Conservation (phyloP, 2,329 filamentous ascomycete species). For the Colletotrichum viniferum region DNA sequence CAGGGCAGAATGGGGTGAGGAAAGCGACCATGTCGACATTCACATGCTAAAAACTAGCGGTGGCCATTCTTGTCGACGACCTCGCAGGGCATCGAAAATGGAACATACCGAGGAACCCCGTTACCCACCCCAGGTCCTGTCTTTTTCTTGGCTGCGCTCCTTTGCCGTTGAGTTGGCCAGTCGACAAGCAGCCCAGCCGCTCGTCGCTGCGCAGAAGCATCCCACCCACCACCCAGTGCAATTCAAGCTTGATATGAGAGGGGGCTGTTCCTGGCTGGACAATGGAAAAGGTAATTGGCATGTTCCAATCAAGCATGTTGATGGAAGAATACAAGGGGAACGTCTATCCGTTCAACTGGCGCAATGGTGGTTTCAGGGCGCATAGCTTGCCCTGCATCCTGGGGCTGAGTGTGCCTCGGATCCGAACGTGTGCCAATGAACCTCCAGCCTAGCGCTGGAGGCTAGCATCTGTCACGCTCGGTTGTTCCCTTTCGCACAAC, state of each 20-base stretch:
- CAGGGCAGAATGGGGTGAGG: not conserved
- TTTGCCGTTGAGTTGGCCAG: not conserved
- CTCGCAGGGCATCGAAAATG: not conserved
- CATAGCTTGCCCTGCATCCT: constrained; percentile 9
- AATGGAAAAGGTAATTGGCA: not conserved
- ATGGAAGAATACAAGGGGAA: not conserved
- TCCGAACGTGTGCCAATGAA: constrained; percentile 17
- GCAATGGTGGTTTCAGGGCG: constrained; percentile 23
- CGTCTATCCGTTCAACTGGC: constrained; percentile 15
- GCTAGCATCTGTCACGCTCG: constrained; percentile 15
- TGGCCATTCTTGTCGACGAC: not conserved
- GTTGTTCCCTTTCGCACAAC: constrained; percentile 14
- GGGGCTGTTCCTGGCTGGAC: not conserved
- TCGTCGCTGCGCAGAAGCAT: not conserved
- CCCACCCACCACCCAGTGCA: not conserved
- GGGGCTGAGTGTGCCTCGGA: constrained; percentile 15
- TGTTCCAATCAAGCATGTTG: not conserved
- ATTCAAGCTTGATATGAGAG: not conserved
- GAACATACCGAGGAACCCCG: constrained; percentile 14
- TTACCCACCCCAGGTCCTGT: not conserved
- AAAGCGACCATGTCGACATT: constrained; percentile 4
- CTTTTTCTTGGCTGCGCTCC: not conserved
- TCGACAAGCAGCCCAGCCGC: not conserved
- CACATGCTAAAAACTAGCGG: constrained; percentile 19
- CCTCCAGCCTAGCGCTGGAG: constrained; percentile 5